Evolutionary conservation across 495 filamentous ascomycete species (phyloP), one percentile per base, ranked within the genome.

Genomic region (Parathielavia appendiculata): DNA sequence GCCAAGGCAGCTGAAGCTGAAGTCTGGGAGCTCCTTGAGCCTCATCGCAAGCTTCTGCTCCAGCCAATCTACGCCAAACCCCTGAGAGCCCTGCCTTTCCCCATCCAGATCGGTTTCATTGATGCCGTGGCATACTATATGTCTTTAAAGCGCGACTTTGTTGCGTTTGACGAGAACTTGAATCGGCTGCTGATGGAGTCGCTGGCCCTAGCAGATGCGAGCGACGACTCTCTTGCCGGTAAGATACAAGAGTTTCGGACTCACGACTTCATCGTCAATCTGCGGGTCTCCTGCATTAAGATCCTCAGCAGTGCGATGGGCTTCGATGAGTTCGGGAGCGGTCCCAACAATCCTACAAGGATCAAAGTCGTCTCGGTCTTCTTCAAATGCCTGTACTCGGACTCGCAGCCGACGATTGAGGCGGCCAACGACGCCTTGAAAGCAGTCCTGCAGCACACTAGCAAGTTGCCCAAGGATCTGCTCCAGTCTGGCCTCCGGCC

Each of bases 51-150:
- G 51, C 83, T 88, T 44, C 74, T 97, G 19, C 78, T 97, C 12
- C 79, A 81, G 59, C 87, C 91, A 0, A 96, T 99, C 51, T 99
- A 91, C 76, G 87, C 86, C 65, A 99, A 99, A 73, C 95, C 95
- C 30, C 71, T 99, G 23, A 81, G 95, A 51, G 95, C 95, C 3
- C 73, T 99, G 53, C 92, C 92, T 2, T 97, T 97, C 66, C 78
- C 87, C 5, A 89, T 86, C 2, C 95, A 99, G 70, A 97, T 99
- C 66, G 95, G 93, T 11, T 97, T 92, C 68, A 95, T 99, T 62
- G 93, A 97, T 70, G 95, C 92, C 7, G 91, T 99, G 62, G 93
- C 89, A 0, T 97, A 91, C 70, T 95, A 90, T 70, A 79, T 99
- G 72, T 83, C 86, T 26, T 76, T 97, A 30, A 89, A 92, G 62